Conservation (phyloP, 306 rosid species). For the Malus asiatica region DNA sequence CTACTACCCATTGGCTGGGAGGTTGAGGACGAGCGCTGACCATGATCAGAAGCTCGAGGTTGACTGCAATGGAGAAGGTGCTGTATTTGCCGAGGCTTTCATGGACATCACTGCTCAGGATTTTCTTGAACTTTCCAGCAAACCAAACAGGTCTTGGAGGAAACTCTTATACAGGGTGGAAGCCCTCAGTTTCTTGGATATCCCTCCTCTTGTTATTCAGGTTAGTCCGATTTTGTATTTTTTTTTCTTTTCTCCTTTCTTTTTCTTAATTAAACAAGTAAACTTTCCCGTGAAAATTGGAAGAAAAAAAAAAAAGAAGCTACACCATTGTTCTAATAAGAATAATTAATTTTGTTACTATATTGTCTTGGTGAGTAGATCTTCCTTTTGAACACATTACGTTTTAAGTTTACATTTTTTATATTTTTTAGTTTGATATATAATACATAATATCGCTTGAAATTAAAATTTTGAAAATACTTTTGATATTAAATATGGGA, state of each 20-base stretch:
- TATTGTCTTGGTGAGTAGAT: not conserved
- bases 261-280: not conserved
- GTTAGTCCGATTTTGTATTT: slow-evolving; percentile 16
- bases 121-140: slow-evolving; percentile 35
- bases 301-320: not conserved
- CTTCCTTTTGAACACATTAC: no score
- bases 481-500: not conserved
- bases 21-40: slow-evolving; percentile 30
- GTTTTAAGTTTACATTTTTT: no score
- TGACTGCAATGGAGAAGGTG: slow-evolving; percentile 83
- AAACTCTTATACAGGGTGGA: slow-evolving; percentile 58
- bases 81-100: slow-evolving; percentile 66
- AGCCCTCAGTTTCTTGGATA: slow-evolving; percentile 52
- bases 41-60: slow-evolving; percentile 63
- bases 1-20: slow-evolving; percentile 86
- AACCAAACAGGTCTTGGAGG: slow-evolving; percentile 68
- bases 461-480: not conserved
- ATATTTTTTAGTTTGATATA: not conserved
- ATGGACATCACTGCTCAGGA: slow-evolving; percentile 54
- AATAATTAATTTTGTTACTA: not conserved
- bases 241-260: not conserved
- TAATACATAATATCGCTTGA: not conserved
- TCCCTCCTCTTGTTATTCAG: slow-evolving; percentile 89
- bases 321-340: not conserved
- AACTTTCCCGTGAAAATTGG: not conserved